phyloP scores from a whole-genome alignment of 768 basidiomycete species.

The Leccinum truebloodii region DNA sequence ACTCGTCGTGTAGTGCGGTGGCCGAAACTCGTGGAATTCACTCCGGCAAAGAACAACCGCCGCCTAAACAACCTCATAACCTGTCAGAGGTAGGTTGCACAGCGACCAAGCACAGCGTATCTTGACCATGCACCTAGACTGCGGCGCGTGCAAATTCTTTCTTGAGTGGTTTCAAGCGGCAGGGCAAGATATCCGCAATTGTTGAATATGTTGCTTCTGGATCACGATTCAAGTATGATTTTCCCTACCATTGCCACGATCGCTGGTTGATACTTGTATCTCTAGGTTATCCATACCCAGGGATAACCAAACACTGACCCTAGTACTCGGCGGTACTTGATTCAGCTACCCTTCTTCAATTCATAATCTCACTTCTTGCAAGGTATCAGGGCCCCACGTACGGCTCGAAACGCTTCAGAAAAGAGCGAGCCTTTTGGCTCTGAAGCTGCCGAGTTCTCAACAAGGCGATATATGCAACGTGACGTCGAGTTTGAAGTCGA shows the following conservation, averaged over 20 bases:
- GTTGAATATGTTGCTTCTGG: constrained; percentile 95
- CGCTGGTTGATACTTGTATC: constrained; percentile 3
- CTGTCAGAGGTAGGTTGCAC: constrained; percentile 74
- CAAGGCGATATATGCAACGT: constrained; percentile 85
- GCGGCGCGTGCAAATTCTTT: constrained; percentile 80
- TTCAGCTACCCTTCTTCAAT: neutral
- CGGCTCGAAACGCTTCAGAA: constrained; percentile 77
- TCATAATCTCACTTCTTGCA: constrained; percentile 12
- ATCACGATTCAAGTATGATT: constrained; percentile 86
- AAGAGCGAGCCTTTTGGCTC: constrained; percentile 87
- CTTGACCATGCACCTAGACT: constrained; percentile 42
- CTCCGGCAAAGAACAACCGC: constrained; percentile 83
- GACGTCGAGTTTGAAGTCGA: constrained; percentile 95
- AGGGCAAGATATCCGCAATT: constrained; percentile 78
- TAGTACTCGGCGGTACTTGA: constrained; percentile 80
- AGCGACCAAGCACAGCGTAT: neutral
- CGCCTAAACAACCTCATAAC: constrained; percentile 82
- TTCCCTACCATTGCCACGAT: constrained; percentile 1
- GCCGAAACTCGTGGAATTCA: constrained; percentile 83
- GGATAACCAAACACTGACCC: constrained; percentile 90
- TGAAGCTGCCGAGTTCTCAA: constrained; percentile 81
- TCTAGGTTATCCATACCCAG: constrained; percentile 78
- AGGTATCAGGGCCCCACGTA: constrained; percentile 91
- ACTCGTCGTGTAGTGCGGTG: constrained; percentile 56
- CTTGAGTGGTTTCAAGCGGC: constrained; percentile 87